Percentiles rank a stretch among this genome's conserved stretches.
These are phyloP conservation scores for Aeschynomene evenia DNA, from an alignment of 306 rosid species.

Conservation along the genomic window DNA sequence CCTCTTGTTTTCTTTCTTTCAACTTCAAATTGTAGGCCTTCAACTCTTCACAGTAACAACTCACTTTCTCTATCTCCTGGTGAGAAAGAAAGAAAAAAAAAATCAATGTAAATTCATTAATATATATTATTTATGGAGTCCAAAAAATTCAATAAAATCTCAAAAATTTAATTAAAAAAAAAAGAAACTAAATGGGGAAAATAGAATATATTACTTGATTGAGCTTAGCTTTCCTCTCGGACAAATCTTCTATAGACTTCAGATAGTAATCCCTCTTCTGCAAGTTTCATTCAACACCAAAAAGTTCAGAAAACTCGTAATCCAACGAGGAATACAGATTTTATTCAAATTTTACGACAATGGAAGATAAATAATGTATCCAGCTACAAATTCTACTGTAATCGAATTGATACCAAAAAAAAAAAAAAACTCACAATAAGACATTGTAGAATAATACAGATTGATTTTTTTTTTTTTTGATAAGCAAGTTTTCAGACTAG, in stretches of 20 bases:
- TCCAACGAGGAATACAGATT: background rate
- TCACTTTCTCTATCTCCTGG: slow-evolving; percentile 51
- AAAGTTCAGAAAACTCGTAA: background rate
- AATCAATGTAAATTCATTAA: too few relatives aligned
- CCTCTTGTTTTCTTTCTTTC: slow-evolving; percentile 45
- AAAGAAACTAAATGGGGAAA: background rate
- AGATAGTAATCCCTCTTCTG: slow-evolving; percentile 41
- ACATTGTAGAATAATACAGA: background rate
- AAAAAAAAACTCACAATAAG: background rate
- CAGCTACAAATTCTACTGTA: background rate
- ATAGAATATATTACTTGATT: slow-evolving; percentile 36
- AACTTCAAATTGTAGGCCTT: slow-evolving; percentile 32
- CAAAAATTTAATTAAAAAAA: slow-evolving; percentile 1
- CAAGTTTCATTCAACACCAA: background rate
- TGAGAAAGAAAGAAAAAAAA: background rate
- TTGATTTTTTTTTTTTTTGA: too few relatives aligned
- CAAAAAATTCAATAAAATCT: background rate
- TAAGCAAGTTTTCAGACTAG: too few relatives aligned
- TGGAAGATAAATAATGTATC: background rate
- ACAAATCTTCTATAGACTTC: slow-evolving; percentile 31
- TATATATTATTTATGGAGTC: background rate
- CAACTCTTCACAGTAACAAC: slow-evolving; percentile 14
- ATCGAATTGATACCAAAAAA: background rate
- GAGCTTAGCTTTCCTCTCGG: slow-evolving; percentile 15
- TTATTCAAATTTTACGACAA: too few relatives aligned